Evolutionary conservation across 2,329 filamentous ascomycete species (phyloP), one percentile per base, ranked within the genome.

Genomic region (Sporothrix protearum): DNA sequence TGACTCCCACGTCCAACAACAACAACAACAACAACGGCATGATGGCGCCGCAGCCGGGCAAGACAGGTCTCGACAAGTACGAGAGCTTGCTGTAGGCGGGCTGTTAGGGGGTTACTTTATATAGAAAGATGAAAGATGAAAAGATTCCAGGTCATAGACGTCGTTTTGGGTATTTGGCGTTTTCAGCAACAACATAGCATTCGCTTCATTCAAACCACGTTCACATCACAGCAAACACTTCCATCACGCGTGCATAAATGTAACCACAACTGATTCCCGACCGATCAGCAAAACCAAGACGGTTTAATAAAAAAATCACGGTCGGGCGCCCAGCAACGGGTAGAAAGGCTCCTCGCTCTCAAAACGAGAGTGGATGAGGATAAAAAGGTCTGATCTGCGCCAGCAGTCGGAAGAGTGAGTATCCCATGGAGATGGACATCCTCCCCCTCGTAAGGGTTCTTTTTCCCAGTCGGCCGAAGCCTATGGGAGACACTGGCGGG

Each of bases 21-120:
- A 66, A 19, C 39, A 61, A 57, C 72, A 51, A 51, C 33, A 36
- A 36, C 36, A 61, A 12, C 53, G 71, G 72, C 69, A 75, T 77
- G 75, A 77, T 78, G 75, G 74, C 77, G 30, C 77, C 73, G 49
- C 80, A 79, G 70, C 78, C 78, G 51, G 72, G 79, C 71, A 85
- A 83, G 76, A 84, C 85, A 5, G 88, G 89, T 0, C 81, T 91
- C 80, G 88, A 90, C 79, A 89, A 89, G 80, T 92, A 91, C 75
- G 86, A 89, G 79, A 91, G 89, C 80, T 78, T 92, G 75, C 79
- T 91, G 75, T 91, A 81, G 69, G 51, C 3, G 63, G 22, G 3
- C 22, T 0, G 10, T 28, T 2, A n/a, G n/a, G n/a, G n/a, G n/a
- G n/a, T n/a, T n/a, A n/a, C n/a, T n/a, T n/a, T n/a, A 45, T 5